Conservation (phyloP, 805 yeast genomes). For the Saccharomyces eubayanus region DNA sequence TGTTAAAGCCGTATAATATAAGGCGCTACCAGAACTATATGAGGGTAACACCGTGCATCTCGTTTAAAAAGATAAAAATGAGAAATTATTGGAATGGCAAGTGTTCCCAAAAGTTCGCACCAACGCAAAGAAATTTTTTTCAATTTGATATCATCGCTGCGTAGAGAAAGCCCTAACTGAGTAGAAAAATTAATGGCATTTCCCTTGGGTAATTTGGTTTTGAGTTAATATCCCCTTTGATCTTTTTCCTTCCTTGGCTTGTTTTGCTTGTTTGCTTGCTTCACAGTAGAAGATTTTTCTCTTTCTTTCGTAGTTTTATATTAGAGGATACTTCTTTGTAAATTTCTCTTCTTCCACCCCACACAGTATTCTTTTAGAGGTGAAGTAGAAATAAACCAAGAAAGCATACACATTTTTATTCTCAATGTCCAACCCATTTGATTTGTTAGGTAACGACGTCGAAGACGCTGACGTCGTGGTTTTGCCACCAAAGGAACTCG, state of each 20-base stretch:
- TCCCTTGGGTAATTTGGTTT: background rate
- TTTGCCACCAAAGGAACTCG: constrained; percentile 55
- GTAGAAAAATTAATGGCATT: background rate
- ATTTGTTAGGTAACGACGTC: constrained; percentile 79
- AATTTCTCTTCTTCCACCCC: background rate
- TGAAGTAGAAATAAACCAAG: background rate
- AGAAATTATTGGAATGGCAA: constrained; percentile 2
- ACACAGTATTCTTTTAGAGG: background rate
- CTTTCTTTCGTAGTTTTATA: background rate
- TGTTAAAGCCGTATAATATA: background rate
- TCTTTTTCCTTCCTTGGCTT: background rate
- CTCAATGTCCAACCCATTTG: constrained; percentile 52
- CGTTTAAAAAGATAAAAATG: background rate
- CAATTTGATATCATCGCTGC: background rate
- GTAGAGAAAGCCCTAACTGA: background rate
- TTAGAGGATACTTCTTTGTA: background rate
- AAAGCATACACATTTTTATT: constrained; percentile 1
- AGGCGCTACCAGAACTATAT: background rate
- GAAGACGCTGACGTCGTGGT: constrained; percentile 62
- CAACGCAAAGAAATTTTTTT: constrained; percentile 5
- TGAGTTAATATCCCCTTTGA: background rate
- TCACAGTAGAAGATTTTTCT: background rate
- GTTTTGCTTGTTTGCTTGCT: background rate
- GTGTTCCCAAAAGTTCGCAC: constrained; percentile 6
- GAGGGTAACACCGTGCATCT: background rate